A percentile compares a stretch with the other conserved stretches of the same genome.
Evolutionary conservation across 2,329 filamentous ascomycete species (phyloP).

Genomic region (Trematosphaeria pertusa): DNA sequence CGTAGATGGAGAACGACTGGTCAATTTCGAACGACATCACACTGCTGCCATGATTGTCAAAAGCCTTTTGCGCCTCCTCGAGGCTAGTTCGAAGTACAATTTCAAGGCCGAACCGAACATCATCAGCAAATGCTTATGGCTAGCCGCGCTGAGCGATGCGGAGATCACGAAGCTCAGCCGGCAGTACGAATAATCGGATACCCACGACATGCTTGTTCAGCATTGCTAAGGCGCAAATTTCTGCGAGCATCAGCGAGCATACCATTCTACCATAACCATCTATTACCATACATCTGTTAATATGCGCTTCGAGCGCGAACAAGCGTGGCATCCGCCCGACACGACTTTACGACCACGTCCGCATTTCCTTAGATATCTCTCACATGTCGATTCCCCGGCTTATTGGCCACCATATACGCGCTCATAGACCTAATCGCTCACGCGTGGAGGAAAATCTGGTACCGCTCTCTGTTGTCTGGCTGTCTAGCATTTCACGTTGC

Average conservation of each 20-base stretch:
- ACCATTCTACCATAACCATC: not conserved
- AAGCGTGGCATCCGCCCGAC: conserved; percentile 14
- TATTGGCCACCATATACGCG: conserved; percentile 16
- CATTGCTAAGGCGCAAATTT: too few relatives aligned
- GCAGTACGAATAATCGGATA: conserved; percentile 34
- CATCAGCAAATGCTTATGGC: conserved; percentile 84
- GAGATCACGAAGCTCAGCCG: conserved; percentile 63
- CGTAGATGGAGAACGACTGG: conserved; percentile 64
- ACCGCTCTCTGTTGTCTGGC: conserved; percentile 3
- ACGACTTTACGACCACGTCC: conserved; percentile 36
- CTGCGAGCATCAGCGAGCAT: conserved; percentile 25
- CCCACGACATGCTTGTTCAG: conserved; percentile 10
- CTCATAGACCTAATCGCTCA: conserved; percentile 41
- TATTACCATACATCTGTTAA: conserved; percentile 2
- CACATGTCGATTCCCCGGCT: conserved; percentile 25
- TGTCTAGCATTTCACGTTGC: not conserved
- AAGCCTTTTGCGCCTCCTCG: conserved; percentile 77
- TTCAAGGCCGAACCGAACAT: conserved; percentile 79
- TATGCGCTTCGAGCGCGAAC: conserved; percentile 4
- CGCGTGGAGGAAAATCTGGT: conserved; percentile 21
- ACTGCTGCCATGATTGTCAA: conserved; percentile 79
- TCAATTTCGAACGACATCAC: conserved; percentile 85
- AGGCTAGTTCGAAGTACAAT: conserved; percentile 76
- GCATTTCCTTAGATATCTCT: conserved; percentile 25
- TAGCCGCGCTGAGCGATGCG: conserved; percentile 77